Evolutionary conservation across 805 yeast genomes (phyloP).

Genomic region (Saccharomycopsis babjevae): DNA sequence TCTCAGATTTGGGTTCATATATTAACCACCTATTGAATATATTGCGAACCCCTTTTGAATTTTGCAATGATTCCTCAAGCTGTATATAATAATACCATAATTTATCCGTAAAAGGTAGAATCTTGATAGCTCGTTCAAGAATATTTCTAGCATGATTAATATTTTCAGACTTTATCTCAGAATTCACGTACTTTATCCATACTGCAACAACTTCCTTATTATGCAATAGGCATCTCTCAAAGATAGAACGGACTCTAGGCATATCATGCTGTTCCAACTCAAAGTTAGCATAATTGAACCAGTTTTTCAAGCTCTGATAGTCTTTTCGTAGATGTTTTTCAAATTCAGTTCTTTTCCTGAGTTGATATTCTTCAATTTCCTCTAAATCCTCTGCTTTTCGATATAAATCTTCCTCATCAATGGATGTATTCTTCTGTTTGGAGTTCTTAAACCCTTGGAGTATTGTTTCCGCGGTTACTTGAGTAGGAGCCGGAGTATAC

Average conservation of each 20-base stretch:
- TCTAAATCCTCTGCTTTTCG: conserved; percentile 62
- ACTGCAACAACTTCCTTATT: conserved; percentile 67
- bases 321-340: conserved; percentile 85
- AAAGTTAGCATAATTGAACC: conserved; percentile 87
- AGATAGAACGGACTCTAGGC: conserved; percentile 72
- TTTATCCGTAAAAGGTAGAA: conserved; percentile 72
- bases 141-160: conserved; percentile 84
- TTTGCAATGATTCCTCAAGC: conserved; percentile 69
- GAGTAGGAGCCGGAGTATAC: conserved; percentile 24
- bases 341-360: conserved; percentile 67
- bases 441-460: conserved; percentile 51
- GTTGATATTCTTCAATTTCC: conserved; percentile 67
- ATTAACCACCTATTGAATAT: conserved; percentile 72
- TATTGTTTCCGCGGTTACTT: conserved; percentile 56
- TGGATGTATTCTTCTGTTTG: conserved; percentile 21
- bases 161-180: conserved; percentile 62
- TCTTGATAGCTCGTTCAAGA: conserved; percentile 63
- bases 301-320: conserved; percentile 70
- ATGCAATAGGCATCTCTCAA: conserved; percentile 77
- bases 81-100: conserved; percentile 79
- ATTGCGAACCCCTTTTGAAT: conserved; percentile 47
- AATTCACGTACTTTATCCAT: conserved; percentile 77
- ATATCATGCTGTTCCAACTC: conserved; percentile 74
- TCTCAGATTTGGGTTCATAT: conserved; percentile 60
- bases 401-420: conserved; percentile 27